Base-by-base conservation (phyloP, 306 rosid species). In the Sicyos baderoa region DNA sequence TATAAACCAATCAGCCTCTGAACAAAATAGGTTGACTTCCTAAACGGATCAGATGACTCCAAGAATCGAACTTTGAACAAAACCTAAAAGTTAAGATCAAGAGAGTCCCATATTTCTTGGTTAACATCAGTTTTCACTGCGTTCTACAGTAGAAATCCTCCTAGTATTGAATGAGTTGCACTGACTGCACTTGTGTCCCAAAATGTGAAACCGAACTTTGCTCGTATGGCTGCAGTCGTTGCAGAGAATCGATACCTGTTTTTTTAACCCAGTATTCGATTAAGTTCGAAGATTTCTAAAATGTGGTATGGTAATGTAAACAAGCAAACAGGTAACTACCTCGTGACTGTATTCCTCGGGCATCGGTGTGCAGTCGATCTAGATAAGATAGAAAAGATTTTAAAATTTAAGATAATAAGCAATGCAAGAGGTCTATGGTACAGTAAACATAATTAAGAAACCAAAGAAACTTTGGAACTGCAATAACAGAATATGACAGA, bases 131-230 rank as follows among this genome's bases (percentile, higher is more conserved):
- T 12, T 64, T 64, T 65, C 67, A 66, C 16, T n/a, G 29, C 53
- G 55, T 29, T 51, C 68, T 16, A 79, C 70, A 52, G 82, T 49
- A 55, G 88, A 78, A 80, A 85, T 82, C 83, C 84, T 77, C 27
- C 88, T 79, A 17, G 96, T 86, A 86, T 86, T 89, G 45, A 81
- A 89, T 40, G 92, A 86, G 75, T 27, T 7, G 82, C 96, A 89
- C 4, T 78, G 75, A 56, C 66, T 70, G 81, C 96, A 86, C 76
- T 84, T 80, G 75, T 76, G 86, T 47, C 96, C 92, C 37, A 84
- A 65, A 75, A 86, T 76, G 83, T 83, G 92, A 72, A 81, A 86
- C 66, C 77, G 71, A 32, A 71, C 87, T 13, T 27, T 25, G 80
- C 84, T 66, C 10, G 80, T 75, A 42, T 62, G 71, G 79, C 81